Evolutionary conservation across 2,329 filamentous ascomycete species (phyloP).

Genomic region (Xylaria hypoxylon): DNA sequence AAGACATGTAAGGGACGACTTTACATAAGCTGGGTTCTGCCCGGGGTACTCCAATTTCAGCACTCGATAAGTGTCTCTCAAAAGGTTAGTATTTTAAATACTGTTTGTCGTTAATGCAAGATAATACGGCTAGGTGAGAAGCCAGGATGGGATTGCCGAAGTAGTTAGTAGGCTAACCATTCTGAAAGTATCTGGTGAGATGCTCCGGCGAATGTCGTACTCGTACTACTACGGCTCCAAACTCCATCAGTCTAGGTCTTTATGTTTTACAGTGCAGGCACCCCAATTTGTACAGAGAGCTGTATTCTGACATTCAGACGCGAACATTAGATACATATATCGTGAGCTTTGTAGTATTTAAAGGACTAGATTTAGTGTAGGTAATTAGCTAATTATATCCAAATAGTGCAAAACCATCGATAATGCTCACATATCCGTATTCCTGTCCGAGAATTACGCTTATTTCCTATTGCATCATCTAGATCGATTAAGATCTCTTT

Average conservation of each 20-base stretch:
- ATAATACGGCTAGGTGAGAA: too few relatives aligned
- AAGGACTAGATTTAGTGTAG: not conserved
- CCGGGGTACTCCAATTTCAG: not conserved
- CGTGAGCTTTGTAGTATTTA: not conserved
- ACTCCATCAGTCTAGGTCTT: not conserved
- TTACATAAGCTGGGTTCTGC: not conserved
- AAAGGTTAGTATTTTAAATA: too few relatives aligned
- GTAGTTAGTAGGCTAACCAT: too few relatives aligned
- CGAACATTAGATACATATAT: not conserved
- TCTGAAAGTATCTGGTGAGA: not conserved
- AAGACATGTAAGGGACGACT: constrained; percentile 1
- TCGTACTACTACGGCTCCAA: not conserved
- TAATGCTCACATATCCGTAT: not conserved
- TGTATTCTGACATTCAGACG: not conserved
- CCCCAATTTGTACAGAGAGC: too few relatives aligned
- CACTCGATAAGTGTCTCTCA: too few relatives aligned
- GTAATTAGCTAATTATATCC: not conserved
- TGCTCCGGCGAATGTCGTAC: not conserved
- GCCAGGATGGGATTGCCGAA: too few relatives aligned
- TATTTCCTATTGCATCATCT: too few relatives aligned
- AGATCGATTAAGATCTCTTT: not conserved
- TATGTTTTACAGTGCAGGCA: not conserved
- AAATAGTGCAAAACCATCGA: not conserved
- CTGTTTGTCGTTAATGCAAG: too few relatives aligned
- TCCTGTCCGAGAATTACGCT: not conserved